Evolutionary conservation across 2,329 filamentous ascomycete genomes (phyloP), one percentile per base, ranked within the genome.

Genomic region (Verticillium klebahnii): DNA sequence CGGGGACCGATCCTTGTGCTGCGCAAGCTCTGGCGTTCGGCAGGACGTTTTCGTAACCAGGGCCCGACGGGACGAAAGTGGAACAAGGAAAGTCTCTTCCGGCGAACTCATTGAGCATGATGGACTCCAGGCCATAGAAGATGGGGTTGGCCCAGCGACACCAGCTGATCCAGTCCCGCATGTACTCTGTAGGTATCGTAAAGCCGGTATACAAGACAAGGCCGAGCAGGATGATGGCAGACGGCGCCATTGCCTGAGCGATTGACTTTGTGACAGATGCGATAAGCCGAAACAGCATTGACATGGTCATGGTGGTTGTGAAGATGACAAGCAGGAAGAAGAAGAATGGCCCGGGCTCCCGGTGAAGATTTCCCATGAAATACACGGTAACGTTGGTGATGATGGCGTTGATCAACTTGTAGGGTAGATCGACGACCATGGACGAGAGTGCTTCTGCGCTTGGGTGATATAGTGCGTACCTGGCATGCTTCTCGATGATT

Each of bases 321-420:
- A 89, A 85, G 2, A 82, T 84, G 67, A 89, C 79, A 37, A 90
- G 73, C 39, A 86, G 73, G 76, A 87, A 90, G 69, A 87, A 83
- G 74, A 90, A 90, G 75, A 89, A 90, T 0, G 82, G 72, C 11
- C 82, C 83, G 1, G 86, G 77, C 62, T 82, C 80, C 58, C 86
- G 78, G 23, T 71, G 64, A 2, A 77, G 68, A 6, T 73, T 72
- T 29, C 74, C 67, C 67, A 80, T 66, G 67, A 79, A 80, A 69
- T 80, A 80, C 1, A 79, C 61, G 31, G 74, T 74, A 1, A 77
- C 57, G 63, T 79, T 77, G 70, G 79, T 78, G 1, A 67, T 62
- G 2, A 73, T 63, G 1, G 74, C 72, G 32, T 72, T 70, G 15
- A 70, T 40, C 60, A 34, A 45, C 57, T 67, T 67, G 17, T 64